Conservation (phyloP, 352 stramenopile species). For the Blastocystis sp. region DNA sequence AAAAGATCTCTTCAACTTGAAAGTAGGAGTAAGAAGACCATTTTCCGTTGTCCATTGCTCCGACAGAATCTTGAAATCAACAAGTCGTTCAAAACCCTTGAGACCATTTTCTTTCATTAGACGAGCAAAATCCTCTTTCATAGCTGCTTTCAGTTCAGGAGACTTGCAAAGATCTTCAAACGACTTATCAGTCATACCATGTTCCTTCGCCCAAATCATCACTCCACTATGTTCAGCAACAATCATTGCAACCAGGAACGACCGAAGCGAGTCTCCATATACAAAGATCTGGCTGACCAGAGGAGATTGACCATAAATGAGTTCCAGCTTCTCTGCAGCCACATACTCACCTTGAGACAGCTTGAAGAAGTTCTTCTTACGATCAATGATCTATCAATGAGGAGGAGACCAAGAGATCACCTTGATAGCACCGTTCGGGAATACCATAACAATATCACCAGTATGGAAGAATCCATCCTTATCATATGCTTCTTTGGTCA, state of each 20-base stretch:
- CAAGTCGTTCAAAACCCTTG: constrained; percentile 71
- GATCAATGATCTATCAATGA: constrained; percentile 72
- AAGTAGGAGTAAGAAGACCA: constrained; percentile 74
- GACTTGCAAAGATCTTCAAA: constrained; percentile 62
- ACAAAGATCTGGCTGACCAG: constrained; percentile 74
- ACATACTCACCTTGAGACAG: constrained; percentile 65
- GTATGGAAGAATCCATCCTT: constrained; percentile 75
- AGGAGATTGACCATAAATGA: constrained; percentile 71
- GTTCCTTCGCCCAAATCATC: constrained; percentile 69
- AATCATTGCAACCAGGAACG: constrained; percentile 71
- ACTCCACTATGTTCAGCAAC: constrained; percentile 71
- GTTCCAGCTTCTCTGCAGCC: constrained; percentile 74
- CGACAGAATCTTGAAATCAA: constrained; percentile 71
- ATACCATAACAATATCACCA: constrained; percentile 74
- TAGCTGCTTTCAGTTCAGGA: constrained; percentile 30
- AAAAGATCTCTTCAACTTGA: constrained; percentile 71
- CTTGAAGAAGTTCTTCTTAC: constrained; percentile 70
- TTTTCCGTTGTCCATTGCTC: constrained; percentile 73
- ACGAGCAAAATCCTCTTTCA: constrained; percentile 55
- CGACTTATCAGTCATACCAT: constrained; percentile 21
- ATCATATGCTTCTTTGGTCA: constrained; percentile 71
- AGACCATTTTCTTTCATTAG: constrained; percentile 70
- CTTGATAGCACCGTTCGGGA: constrained; percentile 70
- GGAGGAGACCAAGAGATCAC: neutral
- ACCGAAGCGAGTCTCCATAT: constrained; percentile 73